Base-by-base conservation (phyloP, 129 eudicot species). In the Logfia minima region DNA sequence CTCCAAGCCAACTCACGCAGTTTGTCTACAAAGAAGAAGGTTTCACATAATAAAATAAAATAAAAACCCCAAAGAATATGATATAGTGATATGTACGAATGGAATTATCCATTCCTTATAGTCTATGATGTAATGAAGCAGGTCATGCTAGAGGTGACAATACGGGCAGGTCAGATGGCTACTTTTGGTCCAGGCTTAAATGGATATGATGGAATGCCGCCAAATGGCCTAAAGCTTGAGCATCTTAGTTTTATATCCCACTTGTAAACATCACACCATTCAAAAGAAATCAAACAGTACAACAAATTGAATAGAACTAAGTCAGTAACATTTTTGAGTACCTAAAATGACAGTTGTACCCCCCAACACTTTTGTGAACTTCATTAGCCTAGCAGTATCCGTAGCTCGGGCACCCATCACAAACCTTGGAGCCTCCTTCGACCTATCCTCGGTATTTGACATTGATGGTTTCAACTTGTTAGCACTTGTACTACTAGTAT, bases 1-100 rank as follows among this genome's bases (percentile, higher is more conserved):
- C 94, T 95, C 99, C 99, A 95, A n/a, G 97, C 89, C 74, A 91
- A 77, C 83, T 91, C 96, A 68, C 99, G 94, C 82, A 95, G 79
- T 82, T 91, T 95, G 48, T 95, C 99, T 95, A 86, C 77, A 84
- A 28, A 51, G 72, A 72, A 43, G 74, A 64, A 52, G 35, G 72
- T 70, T 66, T n/a, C 16, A 21, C 23, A 37, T 29, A 76, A 70
- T 65, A 43, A 75, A 35, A 63, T 6, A 18, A 26, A 63, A 17
- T 6, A 13, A 17, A 61, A 3, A 48, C 11, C n/a, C 16, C 55
- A 48, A 14, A 48, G 14, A n/a, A 48, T 3, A 48, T 8, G 55
- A 48, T 48, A 2, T 9, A 0, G 18, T 14, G 55, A 48, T 41
- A 41, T 9, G 14, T 8, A 60, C 22, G 66, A 60, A 19, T 19